Percentiles rank a stretch among this genome's conserved stretches.
These are phyloP conservation scores for Periconia digitata DNA, from an alignment of 2,329 filamentous ascomycete genomes.

Conservation along the genomic window DNA sequence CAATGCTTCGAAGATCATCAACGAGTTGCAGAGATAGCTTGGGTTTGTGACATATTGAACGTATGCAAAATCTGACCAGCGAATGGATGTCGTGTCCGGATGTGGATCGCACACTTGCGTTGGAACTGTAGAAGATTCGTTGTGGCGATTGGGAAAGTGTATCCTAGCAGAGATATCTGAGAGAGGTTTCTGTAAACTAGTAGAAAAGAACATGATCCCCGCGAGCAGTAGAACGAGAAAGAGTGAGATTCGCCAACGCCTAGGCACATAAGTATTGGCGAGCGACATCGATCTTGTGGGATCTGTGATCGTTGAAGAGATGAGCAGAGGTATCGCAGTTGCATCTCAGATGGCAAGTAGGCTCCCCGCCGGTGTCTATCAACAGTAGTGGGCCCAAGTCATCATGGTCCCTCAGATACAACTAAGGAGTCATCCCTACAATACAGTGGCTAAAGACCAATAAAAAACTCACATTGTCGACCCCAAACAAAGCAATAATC, in stretches of 20 bases:
- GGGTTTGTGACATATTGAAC: slow-evolving; percentile 37
- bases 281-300: not conserved
- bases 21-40: slow-evolving; percentile 36
- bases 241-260: not conserved
- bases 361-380: too few species aligned
- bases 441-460: too few species aligned
- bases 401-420: too few species aligned
- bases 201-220: not conserved
- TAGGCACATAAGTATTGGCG: not conserved
- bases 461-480: too few species aligned
- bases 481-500: too few species aligned
- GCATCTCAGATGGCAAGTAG: too few species aligned
- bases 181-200: not conserved
- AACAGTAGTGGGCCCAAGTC: too few species aligned
- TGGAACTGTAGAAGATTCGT: not conserved
- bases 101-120: not conserved
- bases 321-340: too few species aligned
- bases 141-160: not conserved
- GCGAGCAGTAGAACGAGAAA: not conserved
- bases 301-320: too few species aligned
- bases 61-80: slow-evolving; percentile 35
- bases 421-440: too few species aligned
- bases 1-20: slow-evolving; percentile 44
- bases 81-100: not conserved
- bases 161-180: not conserved